These are phyloP conservation scores for Piper betle DNA, from an alignment of 164 flowering plant genomes.

Conservation along the genomic window DNA sequence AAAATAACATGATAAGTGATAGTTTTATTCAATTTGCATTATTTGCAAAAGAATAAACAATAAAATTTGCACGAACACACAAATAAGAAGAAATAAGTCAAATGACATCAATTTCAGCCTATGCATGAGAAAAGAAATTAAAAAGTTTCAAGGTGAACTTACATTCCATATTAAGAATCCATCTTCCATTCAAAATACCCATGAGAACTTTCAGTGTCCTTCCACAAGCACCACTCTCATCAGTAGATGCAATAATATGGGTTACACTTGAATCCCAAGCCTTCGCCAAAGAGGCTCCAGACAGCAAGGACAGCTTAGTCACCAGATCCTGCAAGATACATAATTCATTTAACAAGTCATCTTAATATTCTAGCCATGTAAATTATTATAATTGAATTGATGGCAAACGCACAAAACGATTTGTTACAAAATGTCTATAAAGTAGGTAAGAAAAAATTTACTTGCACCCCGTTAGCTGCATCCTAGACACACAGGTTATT, in stretches of 20 bases:
- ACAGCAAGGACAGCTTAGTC: conserved; percentile 27
- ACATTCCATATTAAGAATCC: conserved; percentile 55
- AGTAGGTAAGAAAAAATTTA: too few species aligned
- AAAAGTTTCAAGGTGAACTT: conserved; percentile 13
- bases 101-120: too few species aligned
- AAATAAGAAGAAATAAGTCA: too few species aligned
- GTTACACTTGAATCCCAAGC: conserved; percentile 43
- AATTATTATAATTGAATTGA: not conserved
- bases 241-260: conserved; percentile 58
- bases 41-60: too few species aligned
- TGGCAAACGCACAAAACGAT: too few species aligned
- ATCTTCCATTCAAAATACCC: conserved; percentile 53
- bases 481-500: too few species aligned
- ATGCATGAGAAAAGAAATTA: too few species aligned
- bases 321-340: conserved; percentile 31
- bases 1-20: too few species aligned
- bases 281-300: conserved; percentile 36
- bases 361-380: not conserved
- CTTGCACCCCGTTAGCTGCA: too few species aligned
- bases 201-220: conserved; percentile 54
- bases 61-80: too few species aligned
- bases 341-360: not conserved
- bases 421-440: too few species aligned
- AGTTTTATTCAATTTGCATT: too few species aligned
- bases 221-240: conserved; percentile 38